Percentiles rank a stretch among this genome's conserved stretches.
These are phyloP conservation scores for Begonia loranthoides DNA, from an alignment of 306 rosid species.

Conservation along the genomic window DNA sequence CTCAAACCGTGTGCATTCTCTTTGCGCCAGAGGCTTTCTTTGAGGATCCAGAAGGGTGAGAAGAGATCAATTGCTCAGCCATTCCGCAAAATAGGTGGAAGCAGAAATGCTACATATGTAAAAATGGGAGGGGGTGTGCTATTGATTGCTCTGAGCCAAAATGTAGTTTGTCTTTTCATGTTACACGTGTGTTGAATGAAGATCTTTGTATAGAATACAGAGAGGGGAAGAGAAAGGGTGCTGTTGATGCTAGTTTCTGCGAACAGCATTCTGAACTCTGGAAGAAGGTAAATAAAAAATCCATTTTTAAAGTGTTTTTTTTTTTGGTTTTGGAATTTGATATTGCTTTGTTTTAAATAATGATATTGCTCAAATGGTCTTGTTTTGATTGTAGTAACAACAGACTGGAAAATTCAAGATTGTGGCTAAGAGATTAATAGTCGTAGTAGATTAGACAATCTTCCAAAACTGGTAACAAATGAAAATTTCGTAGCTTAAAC, in stretches of 20 bases:
- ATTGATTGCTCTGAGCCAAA: constrained; percentile 57
- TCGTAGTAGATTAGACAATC: too few species aligned
- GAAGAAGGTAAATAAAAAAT: constrained; percentile 58
- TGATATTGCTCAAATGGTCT: constrained; percentile 5
- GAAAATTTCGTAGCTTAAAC: too few species aligned
- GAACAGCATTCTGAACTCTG: constrained; percentile 43
- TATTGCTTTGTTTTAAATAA: neutral
- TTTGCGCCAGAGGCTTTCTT: constrained; percentile 79
- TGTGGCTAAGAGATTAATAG: constrained; percentile 46
- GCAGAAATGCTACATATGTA: constrained; percentile 46
- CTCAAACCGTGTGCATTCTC: constrained; percentile 54
- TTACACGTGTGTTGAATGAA: constrained; percentile 52
- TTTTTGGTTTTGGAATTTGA: neutral
- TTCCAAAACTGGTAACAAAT: too few species aligned
- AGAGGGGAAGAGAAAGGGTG: constrained; percentile 46
- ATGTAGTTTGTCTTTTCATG: constrained; percentile 56
- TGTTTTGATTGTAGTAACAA: constrained; percentile 59
- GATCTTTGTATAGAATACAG: constrained; percentile 56
- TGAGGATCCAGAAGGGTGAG: constrained; percentile 57
- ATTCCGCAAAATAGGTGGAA: constrained; percentile 52
- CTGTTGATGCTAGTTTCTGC: constrained; percentile 79
- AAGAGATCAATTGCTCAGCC: constrained; percentile 58
- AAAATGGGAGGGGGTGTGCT: constrained; percentile 30
- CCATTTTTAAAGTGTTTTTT: too few species aligned
- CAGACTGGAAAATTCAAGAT: constrained; percentile 72